Conservation (phyloP, 2,329 filamentous ascomycete genomes). For the Mycocentrospora acerina region DNA sequence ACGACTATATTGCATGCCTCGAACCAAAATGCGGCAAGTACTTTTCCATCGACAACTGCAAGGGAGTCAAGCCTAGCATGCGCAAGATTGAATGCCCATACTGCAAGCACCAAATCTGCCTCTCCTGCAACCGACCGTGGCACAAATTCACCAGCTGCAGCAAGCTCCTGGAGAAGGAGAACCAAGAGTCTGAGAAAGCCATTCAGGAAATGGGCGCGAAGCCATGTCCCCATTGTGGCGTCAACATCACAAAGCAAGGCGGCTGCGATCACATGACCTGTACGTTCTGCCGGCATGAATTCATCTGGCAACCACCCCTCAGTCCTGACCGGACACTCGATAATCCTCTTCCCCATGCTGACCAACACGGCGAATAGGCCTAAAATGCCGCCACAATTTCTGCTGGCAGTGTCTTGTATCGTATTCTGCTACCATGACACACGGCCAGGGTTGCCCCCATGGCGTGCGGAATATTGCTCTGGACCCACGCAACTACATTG, state of each 20-base stretch:
- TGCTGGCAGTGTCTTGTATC: constrained; percentile 23
- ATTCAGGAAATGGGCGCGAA: constrained; percentile 28
- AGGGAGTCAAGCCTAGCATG: background rate
- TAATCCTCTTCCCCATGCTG: no score
- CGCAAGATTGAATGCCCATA: constrained; percentile 25
- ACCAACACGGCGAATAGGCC: constrained; percentile 7
- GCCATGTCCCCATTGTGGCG: constrained; percentile 26
- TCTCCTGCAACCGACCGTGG: constrained; percentile 24
- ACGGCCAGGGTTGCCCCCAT: constrained; percentile 11
- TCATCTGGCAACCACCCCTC: no score
- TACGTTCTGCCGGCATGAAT: constrained; percentile 5
- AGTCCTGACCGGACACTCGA: no score
- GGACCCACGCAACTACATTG: constrained; percentile 14
- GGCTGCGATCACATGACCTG: constrained; percentile 32
- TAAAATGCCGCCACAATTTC: constrained; percentile 20
- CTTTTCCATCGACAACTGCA: constrained; percentile 27
- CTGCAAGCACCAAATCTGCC: constrained; percentile 20
- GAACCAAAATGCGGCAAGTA: constrained; percentile 18
- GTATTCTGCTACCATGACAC: constrained; percentile 3
- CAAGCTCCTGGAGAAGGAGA: constrained; percentile 16
- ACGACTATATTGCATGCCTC: constrained; percentile 21
- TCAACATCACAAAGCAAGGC: constrained; percentile 27
- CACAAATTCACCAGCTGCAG: constrained; percentile 16
- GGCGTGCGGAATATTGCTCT: constrained; percentile 10
- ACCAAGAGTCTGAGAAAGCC: constrained; percentile 11